Conservation (phyloP, 305 asterid species). For the Lippia alba region DNA sequence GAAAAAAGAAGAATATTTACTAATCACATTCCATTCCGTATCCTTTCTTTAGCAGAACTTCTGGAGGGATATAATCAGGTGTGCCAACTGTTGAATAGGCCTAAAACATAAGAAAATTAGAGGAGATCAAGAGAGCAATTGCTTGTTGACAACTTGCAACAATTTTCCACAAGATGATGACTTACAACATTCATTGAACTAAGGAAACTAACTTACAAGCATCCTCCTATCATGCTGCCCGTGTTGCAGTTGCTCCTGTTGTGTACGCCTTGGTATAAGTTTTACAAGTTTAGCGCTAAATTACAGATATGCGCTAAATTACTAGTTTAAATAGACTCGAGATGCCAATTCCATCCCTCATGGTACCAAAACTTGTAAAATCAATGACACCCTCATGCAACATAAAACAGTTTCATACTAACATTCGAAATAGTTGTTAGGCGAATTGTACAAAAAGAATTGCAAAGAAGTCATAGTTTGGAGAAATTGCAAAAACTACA, state of each 20-base stretch:
- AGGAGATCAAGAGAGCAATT: no score
- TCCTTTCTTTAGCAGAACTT: conserved; percentile 84
- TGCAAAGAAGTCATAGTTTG: no score
- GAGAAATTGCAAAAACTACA: no score
- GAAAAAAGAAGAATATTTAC: conserved; percentile 47
- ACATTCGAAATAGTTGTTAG: no score
- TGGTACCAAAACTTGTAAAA: conserved; percentile 16
- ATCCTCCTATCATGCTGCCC: conserved; percentile 90
- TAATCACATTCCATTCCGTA: conserved; percentile 94
- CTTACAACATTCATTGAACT: no score
- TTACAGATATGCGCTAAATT: no score
- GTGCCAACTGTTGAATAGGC: conserved; percentile 95
- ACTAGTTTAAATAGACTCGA: no score
- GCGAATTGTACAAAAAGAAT: no score
- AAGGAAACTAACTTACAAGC: conserved; percentile 68
- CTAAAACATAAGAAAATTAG: conserved; percentile 43
- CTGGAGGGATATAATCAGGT: conserved; percentile 92
- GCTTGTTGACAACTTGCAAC: no score
- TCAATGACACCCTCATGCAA: neutral
- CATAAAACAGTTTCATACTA: neutral
- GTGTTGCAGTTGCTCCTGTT: conserved; percentile 87
- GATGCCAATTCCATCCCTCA: neutral
- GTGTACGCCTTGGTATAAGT: conserved; percentile 81
- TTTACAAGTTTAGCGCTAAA: no score
- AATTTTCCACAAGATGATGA: no score